Percentiles rank a stretch among this genome's conserved stretches.
phyloP scores from a whole-genome alignment of 1,284 basidiomycete species.

The Cutaneotrichosporon spelunceum region DNA sequence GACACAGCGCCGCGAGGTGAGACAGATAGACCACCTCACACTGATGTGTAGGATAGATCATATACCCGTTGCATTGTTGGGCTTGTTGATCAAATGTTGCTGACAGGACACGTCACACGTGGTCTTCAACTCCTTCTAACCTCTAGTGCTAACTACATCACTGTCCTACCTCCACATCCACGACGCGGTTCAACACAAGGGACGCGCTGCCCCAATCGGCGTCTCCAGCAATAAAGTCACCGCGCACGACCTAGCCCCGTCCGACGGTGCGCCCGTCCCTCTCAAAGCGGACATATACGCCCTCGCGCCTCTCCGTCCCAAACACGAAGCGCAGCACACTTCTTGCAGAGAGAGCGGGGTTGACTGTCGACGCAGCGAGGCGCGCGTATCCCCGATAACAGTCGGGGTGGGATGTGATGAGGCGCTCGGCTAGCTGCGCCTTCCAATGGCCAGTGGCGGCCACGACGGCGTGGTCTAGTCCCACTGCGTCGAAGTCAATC shows the following conservation, averaged over 20 bases:
- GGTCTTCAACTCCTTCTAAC: no score
- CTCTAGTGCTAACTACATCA: no score
- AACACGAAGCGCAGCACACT: no score
- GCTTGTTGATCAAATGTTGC: not conserved
- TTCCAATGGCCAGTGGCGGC: slow-evolving; percentile 7
- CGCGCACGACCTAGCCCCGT: slow-evolving; percentile 61
- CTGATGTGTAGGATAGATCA: not conserved
- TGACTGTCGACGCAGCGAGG: slow-evolving; percentile 54
- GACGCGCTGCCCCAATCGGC: slow-evolving; percentile 61
- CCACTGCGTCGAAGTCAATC: slow-evolving; percentile 49
- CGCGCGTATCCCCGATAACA: slow-evolving; percentile 58
- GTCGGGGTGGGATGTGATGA: slow-evolving; percentile 46
- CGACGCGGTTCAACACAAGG: slow-evolving; percentile 51
- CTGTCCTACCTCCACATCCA: no score
- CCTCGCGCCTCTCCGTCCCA: slow-evolving; percentile 59
- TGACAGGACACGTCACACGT: no score
- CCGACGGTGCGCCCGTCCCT: slow-evolving; percentile 51
- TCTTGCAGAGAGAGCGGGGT: slow-evolving; percentile 59
- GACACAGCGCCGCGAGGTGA: not conserved
- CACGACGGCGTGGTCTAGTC: slow-evolving; percentile 49
- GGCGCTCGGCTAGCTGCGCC: slow-evolving; percentile 38
- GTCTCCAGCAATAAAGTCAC: slow-evolving; percentile 63
- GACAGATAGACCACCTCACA: no score
- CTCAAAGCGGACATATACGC: slow-evolving; percentile 62
- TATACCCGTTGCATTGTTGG: slow-evolving; percentile 1